Percentiles rank a stretch among this genome's conserved stretches.
Evolutionary conservation across 768 basidiomycete genomes (phyloP).

Genomic region (Tricholoma matsutake): DNA sequence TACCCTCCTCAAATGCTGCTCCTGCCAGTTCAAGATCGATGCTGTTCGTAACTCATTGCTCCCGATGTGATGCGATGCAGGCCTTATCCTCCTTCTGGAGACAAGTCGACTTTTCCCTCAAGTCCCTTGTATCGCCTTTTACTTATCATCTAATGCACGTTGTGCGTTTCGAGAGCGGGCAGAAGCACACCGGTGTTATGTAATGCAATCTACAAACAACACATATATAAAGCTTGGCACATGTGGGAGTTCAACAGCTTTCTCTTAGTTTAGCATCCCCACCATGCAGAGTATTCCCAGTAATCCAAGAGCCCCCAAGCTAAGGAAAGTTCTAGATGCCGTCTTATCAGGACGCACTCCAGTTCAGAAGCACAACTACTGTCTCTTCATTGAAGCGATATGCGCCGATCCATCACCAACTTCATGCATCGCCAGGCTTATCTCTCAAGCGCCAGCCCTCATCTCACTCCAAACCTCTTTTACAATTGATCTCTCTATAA

Average conservation of each 20-base stretch:
- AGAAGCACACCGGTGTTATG: neutral
- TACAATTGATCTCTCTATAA: conserved; percentile 31
- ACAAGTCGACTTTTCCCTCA: no score
- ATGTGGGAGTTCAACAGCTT: conserved; percentile 26
- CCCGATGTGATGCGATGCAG: no score
- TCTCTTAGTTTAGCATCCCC: conserved; percentile 15
- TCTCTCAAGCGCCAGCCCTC: conserved; percentile 34
- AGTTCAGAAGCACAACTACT: conserved; percentile 23
- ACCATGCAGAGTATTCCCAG: neutral
- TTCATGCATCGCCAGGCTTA: conserved; percentile 35
- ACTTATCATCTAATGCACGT: no score
- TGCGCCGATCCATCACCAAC: conserved; percentile 36
- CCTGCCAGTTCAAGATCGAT: no score
- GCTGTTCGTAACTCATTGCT: no score
- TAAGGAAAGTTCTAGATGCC: conserved; percentile 33
- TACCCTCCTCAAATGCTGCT: no score
- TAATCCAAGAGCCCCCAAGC: conserved; percentile 18
- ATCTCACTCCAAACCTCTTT: conserved; percentile 38
- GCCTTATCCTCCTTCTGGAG: no score
- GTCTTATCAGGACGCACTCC: conserved; percentile 27
- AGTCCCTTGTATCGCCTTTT: no score
- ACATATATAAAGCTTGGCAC: neutral
- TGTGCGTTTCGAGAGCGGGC: no score
- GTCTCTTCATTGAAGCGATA: conserved; percentile 46
- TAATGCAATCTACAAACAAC: neutral